Evolutionary conservation across 768 basidiomycete genomes (phyloP), one percentile per base, ranked within the genome.

Genomic region (Leccinellum albellum): DNA sequence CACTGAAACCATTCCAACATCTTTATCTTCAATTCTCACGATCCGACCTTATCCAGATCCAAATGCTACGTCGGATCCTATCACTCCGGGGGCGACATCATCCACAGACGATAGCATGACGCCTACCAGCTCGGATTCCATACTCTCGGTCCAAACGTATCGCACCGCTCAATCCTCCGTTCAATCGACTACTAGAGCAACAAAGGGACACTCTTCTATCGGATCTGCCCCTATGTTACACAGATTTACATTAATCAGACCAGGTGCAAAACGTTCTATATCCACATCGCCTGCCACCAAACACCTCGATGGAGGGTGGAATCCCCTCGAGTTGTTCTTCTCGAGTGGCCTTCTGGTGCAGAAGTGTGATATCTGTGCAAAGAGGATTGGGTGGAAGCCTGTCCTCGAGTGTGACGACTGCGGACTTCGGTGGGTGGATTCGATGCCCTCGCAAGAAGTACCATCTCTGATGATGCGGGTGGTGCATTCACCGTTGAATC

Each of bases 341-440:
- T 84, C 84, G 8, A 87, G 85, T 67, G 88, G 82, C 17, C 72
- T 89, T 47, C 70, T 90, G 23, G 82, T 83, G 3, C 80, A 85
- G 50, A 93, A 88, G 68, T 96, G 93, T 64, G 91, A 91, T 70
- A 73, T 93, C 17, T 96, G 93, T 65, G 66, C 70, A 44, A 94
- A 94, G 78, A 76, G 90, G 48, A 76, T 96, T 37, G 92, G 92
- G 13, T 87, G 89, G 86, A 94, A 92, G 69, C 85, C 91, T 21
- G 81, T 88, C 31, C 74, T 95, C 20, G 85, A 89, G 65, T 96
- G 93, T 68, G 93, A 95, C 70, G 93, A 95, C 72, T 95, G 94
- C 72, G 86, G 88, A 26, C 72, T 91, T 64, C 81, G 85, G 84
- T 88, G 55, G 54, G 81, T 45, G 51, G 42, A 29, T 54, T 62